These are phyloP conservation scores for Pseudogymnoascus sp. DNA, from an alignment of 2,329 filamentous ascomycete species.

Conservation along the genomic window DNA sequence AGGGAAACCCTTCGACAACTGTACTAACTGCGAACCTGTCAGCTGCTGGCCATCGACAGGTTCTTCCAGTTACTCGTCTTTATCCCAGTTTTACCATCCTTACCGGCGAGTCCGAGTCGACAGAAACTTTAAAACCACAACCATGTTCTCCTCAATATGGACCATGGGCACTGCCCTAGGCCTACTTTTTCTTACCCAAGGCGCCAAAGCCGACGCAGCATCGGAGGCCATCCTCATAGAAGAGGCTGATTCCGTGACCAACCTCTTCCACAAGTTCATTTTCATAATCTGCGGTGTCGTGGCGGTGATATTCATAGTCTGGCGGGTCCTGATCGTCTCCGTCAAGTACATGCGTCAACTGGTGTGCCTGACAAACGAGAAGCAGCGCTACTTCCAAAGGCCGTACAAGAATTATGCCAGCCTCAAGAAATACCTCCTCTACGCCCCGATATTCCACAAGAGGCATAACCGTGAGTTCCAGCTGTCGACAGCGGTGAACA, in stretches of 20 bases:
- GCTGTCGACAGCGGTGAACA: slow-evolving; percentile 57
- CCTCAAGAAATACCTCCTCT: slow-evolving; percentile 59
- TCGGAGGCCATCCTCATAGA: background rate
- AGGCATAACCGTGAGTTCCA: slow-evolving; percentile 71
- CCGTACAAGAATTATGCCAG: slow-evolving; percentile 47
- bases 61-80: background rate
- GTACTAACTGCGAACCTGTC: background rate
- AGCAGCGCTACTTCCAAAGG: slow-evolving; percentile 68
- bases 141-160: background rate
- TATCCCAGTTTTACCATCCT: background rate
- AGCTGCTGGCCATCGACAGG: slow-evolving; percentile 5
- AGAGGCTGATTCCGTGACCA: slow-evolving; percentile 33
- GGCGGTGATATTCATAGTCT: slow-evolving; percentile 55
- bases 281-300: slow-evolving; percentile 57
- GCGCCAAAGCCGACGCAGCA: background rate
- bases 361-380: slow-evolving; percentile 68
- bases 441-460: slow-evolving; percentile 64
- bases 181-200: background rate
- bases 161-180: background rate
- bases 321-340: slow-evolving; percentile 54
- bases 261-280: slow-evolving; percentile 51
- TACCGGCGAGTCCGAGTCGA: background rate
- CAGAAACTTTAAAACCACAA: background rate
- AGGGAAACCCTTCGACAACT: background rate
- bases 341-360: slow-evolving; percentile 64